These are phyloP conservation scores for Candida saitoana DNA, from an alignment of 805 yeast genomes.

Conservation along the genomic window DNA sequence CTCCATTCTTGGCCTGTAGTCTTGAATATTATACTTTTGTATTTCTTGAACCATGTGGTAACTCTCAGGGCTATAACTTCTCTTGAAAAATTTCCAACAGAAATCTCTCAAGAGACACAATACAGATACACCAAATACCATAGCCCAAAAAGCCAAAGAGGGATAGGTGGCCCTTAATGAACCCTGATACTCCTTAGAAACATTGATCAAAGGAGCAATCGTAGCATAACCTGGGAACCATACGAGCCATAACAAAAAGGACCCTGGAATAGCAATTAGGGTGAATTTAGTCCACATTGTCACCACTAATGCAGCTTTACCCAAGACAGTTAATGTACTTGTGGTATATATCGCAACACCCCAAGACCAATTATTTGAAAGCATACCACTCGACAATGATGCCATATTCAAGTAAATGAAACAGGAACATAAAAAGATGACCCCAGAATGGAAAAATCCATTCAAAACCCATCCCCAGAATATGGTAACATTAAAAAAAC, in stretches of 20 bases:
- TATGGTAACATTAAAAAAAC: conserved; percentile 82
- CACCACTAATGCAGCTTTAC: conserved; percentile 90
- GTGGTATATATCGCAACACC: conserved; percentile 88
- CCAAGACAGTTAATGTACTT: conserved; percentile 82
- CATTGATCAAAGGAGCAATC: conserved; percentile 77
- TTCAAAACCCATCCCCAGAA: conserved; percentile 98
- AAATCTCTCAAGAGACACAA: conserved; percentile 83
- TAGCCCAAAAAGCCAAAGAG: conserved; percentile 78
- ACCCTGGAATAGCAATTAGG: conserved; percentile 90
- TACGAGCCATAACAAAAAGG: conserved; percentile 75
- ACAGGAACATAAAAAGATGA: conserved; percentile 70
- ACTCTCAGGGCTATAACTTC: conserved; percentile 86
- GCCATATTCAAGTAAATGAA: conserved; percentile 67
- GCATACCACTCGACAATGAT: conserved; percentile 59
- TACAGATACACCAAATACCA: conserved; percentile 66
- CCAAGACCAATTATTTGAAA: conserved; percentile 91
- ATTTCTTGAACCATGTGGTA: conserved; percentile 96
- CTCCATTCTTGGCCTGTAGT: conserved; percentile 92
- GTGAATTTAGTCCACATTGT: conserved; percentile 96
- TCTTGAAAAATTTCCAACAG: conserved; percentile 89
- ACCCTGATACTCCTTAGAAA: conserved; percentile 83
- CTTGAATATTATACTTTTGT: conserved; percentile 91
- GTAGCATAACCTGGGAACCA: conserved; percentile 85
- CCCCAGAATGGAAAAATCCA: conserved; percentile 90
- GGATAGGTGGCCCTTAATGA: conserved; percentile 73